Evolutionary conservation across 345 rosid species (phyloP).

Genomic region (Punica granatum): DNA sequence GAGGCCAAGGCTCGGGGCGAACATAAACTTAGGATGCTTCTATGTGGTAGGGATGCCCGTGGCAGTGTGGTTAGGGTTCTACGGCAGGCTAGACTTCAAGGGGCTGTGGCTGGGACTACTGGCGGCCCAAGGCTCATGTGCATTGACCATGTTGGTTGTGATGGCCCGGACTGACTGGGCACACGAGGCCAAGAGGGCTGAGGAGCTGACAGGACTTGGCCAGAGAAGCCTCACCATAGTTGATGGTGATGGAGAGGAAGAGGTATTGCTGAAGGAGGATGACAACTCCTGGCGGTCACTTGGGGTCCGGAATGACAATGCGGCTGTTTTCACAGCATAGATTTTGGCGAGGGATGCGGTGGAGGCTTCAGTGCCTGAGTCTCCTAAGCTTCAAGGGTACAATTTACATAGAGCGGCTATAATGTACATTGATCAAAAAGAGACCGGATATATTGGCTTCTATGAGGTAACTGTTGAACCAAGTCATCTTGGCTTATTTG

Average conservation of each 20-base stretch:
- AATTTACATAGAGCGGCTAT: no score
- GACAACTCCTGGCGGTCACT: neutral
- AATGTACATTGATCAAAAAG: no score
- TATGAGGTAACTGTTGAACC: neutral
- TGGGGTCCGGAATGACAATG: neutral
- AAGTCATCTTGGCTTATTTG: neutral
- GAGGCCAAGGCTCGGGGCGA: constrained; percentile 74
- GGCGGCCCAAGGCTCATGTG: constrained; percentile 81
- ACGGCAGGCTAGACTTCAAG: constrained; percentile 45
- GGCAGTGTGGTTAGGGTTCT: constrained; percentile 67
- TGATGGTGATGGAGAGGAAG: neutral
- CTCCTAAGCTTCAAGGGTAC: no score
- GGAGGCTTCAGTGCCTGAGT: neutral
- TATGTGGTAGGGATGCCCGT: constrained; percentile 79
- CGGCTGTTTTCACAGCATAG: neutral
- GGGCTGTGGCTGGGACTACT: constrained; percentile 81
- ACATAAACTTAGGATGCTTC: constrained; percentile 76
- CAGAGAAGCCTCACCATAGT: neutral
- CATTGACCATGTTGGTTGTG: constrained; percentile 49
- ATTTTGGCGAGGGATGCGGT: neutral
- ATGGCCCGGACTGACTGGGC: constrained; percentile 67
- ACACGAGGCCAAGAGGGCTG: constrained; percentile 45
- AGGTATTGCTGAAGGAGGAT: neutral
- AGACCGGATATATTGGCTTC: neutral
- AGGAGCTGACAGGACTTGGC: constrained; percentile 22